Evolutionary conservation across 176 grass and related monocot species (phyloP), one percentile per base, ranked within the genome.

Genomic region (Cenchrus purpureus): DNA sequence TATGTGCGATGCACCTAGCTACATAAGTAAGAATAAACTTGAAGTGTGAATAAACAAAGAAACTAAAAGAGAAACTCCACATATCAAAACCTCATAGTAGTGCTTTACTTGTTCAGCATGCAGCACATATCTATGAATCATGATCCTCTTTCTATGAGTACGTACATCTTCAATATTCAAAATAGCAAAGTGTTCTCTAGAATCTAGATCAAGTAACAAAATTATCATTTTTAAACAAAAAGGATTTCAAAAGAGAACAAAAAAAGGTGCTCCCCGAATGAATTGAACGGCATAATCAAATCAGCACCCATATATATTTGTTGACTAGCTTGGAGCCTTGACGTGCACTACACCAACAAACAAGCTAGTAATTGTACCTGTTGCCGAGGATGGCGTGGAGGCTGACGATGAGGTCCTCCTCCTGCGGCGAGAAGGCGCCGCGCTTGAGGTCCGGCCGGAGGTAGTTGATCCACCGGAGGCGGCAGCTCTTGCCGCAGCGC

Each of bases 401-500:
- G 56, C 86, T 91, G 84, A 99, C 86, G 87, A 99, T 99, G 83
- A 94, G 90, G 13, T 99, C 94, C 86, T 99, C 97, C 73, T 99
- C 97, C 63, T 99, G 91, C 40, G 90, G 89, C 46, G 97, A 99
- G 92, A 99, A 99, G 68, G 97, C 89, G 20, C 97, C 97, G 16
- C 94, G 94, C 88, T 92, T 99, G 88, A 99, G 97, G 90, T 99
- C 97, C 1, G 97, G 97, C 7, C 97, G 79, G 63, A 99, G 84
- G 84, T 99, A 99, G 81, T 99, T 99, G 91, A 99, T 99, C 97
- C 97, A 99, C 22, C 97, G 92, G 86, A 99, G 97, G 20, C 97
- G 91, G 79, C 97, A 99, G 88, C 97, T 99, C 90, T 99, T 99
- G 82, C 97, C 97, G 81, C 94, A 97, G 4, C 97, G 83, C 84